phyloP scores from a whole-genome alignment of 2,329 filamentous ascomycete species.

The Byssoonygena ceratinophila region DNA sequence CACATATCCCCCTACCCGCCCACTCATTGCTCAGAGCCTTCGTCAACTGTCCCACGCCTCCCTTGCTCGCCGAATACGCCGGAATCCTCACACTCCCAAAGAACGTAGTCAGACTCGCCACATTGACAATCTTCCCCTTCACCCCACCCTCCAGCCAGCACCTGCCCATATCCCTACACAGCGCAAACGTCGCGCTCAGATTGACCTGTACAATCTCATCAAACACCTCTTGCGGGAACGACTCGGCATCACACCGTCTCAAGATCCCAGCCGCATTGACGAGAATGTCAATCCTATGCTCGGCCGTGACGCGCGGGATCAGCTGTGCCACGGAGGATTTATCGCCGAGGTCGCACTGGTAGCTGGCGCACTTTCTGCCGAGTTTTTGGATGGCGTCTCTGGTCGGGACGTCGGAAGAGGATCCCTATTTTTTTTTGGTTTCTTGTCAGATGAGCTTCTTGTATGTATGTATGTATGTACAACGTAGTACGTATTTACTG shows the following conservation, averaged over 20 bases:
- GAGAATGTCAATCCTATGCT: slow-evolving; percentile 56
- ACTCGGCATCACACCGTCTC: slow-evolving; percentile 59
- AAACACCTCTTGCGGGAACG: slow-evolving; percentile 68
- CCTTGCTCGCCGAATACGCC: slow-evolving; percentile 77
- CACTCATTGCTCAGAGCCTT: slow-evolving; percentile 81
- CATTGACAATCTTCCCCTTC: slow-evolving; percentile 64
- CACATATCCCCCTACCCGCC: slow-evolving; percentile 62
- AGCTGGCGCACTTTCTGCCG: slow-evolving; percentile 35
- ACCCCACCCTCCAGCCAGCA: slow-evolving; percentile 60
- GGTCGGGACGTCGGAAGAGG: slow-evolving; percentile 33
- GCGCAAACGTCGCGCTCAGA: slow-evolving; percentile 66
- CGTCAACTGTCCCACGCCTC: slow-evolving; percentile 71
- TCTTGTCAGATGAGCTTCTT: too few relatives aligned
- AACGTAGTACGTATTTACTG: too few relatives aligned
- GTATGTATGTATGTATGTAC: too few relatives aligned
- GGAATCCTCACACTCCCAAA: slow-evolving; percentile 81
- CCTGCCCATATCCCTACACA: slow-evolving; percentile 64
- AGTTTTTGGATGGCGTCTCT: slow-evolving; percentile 33
- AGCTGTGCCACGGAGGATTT: slow-evolving; percentile 33
- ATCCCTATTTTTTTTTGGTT: too few relatives aligned
- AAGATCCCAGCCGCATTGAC: slow-evolving; percentile 84
- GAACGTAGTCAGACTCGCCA: slow-evolving; percentile 68
- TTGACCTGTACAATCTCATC: slow-evolving; percentile 77
- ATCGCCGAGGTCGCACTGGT: slow-evolving; percentile 35
- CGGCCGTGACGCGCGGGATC: slow-evolving; percentile 30